phyloP scores from a whole-genome alignment of 345 rosid genomes.

The Odontarrhena argentea region DNA sequence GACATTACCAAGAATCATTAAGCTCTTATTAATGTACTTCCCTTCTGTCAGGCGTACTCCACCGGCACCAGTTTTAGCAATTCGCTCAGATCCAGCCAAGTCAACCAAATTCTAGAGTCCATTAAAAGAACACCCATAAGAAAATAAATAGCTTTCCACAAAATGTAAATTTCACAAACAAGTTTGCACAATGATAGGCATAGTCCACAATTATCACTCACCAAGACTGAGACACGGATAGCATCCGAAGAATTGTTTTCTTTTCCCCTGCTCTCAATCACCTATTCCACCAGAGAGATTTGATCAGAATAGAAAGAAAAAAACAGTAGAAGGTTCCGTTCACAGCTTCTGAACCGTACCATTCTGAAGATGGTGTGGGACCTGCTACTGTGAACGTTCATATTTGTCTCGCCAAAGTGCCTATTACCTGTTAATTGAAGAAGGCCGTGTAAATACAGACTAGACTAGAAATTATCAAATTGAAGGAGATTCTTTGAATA shows the following conservation, averaged over 20 bases:
- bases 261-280: slow-evolving; percentile 85
- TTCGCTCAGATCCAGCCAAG: slow-evolving; percentile 92
- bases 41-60: slow-evolving; percentile 95
- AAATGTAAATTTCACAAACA: slow-evolving; percentile 3
- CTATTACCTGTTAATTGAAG: slow-evolving; percentile 60
- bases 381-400: slow-evolving; percentile 94
- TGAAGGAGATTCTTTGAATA: neutral
- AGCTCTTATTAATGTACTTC: slow-evolving; percentile 91
- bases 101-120: slow-evolving; percentile 82
- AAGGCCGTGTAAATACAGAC: slow-evolving; percentile 12
- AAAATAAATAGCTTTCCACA: slow-evolving; percentile 7
- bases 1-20: slow-evolving; percentile 95
- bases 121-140: slow-evolving; percentile 7
- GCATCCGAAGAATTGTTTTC: slow-evolving; percentile 58
- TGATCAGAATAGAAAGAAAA: neutral
- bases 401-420: slow-evolving; percentile 95
- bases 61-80: slow-evolving; percentile 94
- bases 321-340: neutral
- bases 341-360: slow-evolving; percentile 49
- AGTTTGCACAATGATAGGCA: slow-evolving; percentile 2
- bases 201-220: slow-evolving; percentile 39
- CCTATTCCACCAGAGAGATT: slow-evolving; percentile 49
- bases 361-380: slow-evolving; percentile 97
- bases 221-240: slow-evolving; percentile 88
- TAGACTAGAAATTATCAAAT: slow-evolving; percentile 3